Percentiles rank a stretch among this genome's conserved stretches.
Conservation (phyloP, 1,139 yeast genomes). For the Suhomyces anneliseae region DNA sequence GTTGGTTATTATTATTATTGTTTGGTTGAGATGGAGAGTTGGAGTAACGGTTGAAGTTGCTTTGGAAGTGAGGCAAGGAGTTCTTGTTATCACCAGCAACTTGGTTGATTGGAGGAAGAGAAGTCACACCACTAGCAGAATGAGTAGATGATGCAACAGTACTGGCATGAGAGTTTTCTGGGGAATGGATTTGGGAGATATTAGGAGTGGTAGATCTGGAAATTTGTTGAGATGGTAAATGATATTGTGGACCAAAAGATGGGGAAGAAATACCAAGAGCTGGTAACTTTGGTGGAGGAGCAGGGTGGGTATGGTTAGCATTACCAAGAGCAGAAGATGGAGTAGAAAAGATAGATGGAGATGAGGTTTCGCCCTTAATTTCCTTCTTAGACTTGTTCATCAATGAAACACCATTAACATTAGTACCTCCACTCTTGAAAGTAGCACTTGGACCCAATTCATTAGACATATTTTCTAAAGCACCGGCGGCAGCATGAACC, state of each 20-base stretch:
- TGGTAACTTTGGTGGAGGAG: constrained; percentile 33
- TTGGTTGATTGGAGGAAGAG: constrained; percentile 41
- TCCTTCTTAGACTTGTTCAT: constrained; percentile 22
- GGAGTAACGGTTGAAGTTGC: constrained; percentile 14
- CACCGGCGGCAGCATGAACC: constrained; percentile 51
- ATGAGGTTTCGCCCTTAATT: constrained; percentile 10
- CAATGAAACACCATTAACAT: constrained; percentile 30
- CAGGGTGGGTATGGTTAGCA: constrained; percentile 21
- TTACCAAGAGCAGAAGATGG: constrained; percentile 39
- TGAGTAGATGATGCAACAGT: constrained; percentile 1
- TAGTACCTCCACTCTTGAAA: constrained; percentile 25
- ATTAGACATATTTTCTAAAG: constrained; percentile 55
- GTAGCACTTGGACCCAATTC: constrained; percentile 50
- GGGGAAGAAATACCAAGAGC: constrained; percentile 37
- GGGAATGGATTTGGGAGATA: constrained; percentile 22
- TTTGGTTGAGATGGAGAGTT: constrained; percentile 1
- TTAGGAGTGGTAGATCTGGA: constrained; percentile 14
- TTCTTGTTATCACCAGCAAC: constrained; percentile 15
- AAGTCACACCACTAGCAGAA: constrained; percentile 13
- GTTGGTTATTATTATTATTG: constrained; percentile 12
- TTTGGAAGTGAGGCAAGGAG: constrained; percentile 22
- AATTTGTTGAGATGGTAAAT: constrained; percentile 16
- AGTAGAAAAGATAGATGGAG: constrained; percentile 27
- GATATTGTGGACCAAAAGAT: constrained; percentile 48
- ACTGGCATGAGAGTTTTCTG: constrained; percentile 17